Evolutionary conservation across 2,329 filamentous ascomycete genomes (phyloP), one percentile per base, ranked within the genome.

Genomic region (Aureobasidium sp.): DNA sequence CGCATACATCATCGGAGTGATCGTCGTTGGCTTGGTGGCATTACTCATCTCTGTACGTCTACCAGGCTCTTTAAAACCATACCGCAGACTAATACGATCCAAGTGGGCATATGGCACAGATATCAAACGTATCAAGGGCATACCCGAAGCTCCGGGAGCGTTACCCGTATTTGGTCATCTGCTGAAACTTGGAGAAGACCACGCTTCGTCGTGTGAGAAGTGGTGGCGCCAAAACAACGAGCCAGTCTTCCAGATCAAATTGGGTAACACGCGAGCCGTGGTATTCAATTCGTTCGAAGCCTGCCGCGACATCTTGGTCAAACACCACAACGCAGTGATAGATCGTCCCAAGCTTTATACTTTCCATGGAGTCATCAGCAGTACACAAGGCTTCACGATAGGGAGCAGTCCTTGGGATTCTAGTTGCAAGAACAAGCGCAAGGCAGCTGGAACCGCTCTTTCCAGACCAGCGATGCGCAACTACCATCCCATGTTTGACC

Each of bases 321-420:
- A 74, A 2, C 74, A 81, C 61, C 78, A 81, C 62, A 77, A 77
- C 25, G 79, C 80, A 3, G 68, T 81, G 8, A 81, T 82, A 41
- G 77, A 80, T 64, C 72, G 78, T 0, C 79, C 79, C 0, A 81
- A 74, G 36, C 71, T 82, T 1, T 81, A 80, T 65, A 82, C 80
- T 0, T 82, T 82, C 68, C 81, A 82, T 63, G 79, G 78, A 3
- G 72, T 82, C 54, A 81, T 82, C 16, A 78, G 75, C 65, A 75
- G 71, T 14, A 80, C 78, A 0, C 79, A 82, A 65, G 81, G 80
- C 1, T 82, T 82, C 69, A 82, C 80, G 0, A 82, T 82, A 55
- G 80, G 80, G n/a, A 77, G 75, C 5, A 78, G 74, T 2, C 80
- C 80, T 1, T 82, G 80, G 80, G 79, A 82, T 58, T 77, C 80